Evolutionary conservation across 768 basidiomycete genomes (phyloP).

Genomic region (Suillus subluteus): DNA sequence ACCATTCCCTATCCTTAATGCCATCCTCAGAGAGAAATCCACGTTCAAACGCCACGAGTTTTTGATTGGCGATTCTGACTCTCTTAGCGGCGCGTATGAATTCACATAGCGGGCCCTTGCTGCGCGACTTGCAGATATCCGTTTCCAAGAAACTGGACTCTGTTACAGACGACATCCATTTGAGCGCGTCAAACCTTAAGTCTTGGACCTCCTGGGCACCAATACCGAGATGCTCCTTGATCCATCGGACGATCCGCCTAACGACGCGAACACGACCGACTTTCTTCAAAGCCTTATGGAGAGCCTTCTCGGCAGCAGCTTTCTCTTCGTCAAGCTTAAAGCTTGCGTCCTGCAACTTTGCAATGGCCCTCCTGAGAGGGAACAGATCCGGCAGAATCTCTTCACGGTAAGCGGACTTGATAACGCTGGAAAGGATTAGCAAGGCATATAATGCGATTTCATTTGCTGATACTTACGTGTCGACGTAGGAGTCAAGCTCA

Average conservation of each 20-base stretch:
- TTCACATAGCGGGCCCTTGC: constrained; percentile 41
- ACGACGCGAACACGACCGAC: constrained; percentile 12
- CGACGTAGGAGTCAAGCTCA: constrained; percentile 66
- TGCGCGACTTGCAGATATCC: constrained; percentile 19
- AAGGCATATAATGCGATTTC: constrained; percentile 29
- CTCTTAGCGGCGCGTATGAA: constrained; percentile 62
- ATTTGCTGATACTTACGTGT: constrained; percentile 45
- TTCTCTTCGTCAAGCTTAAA: constrained; percentile 63
- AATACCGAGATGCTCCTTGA: constrained; percentile 25
- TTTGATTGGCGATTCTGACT: constrained; percentile 62
- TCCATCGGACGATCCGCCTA: constrained; percentile 27
- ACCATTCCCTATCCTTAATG: constrained; percentile 85
- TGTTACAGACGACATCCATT: constrained; percentile 4
- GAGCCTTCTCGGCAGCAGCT: constrained; percentile 51
- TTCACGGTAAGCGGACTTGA: constrained; percentile 41
- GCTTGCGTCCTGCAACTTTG: constrained; percentile 53
- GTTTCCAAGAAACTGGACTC: constrained; percentile 7
- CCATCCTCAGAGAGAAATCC: constrained; percentile 82
- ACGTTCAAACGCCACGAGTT: constrained; percentile 71
- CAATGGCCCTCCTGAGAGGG: constrained; percentile 49
- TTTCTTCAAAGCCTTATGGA: constrained; percentile 48
- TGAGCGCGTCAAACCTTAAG: constrained; percentile 12
- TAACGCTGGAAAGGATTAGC: constrained; percentile 44
- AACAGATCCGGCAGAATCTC: constrained; percentile 38
- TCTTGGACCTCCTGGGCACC: constrained; percentile 6